These are phyloP conservation scores for Jamesozyma rosinii DNA, from an alignment of 805 yeast genomes.

Conservation along the genomic window DNA sequence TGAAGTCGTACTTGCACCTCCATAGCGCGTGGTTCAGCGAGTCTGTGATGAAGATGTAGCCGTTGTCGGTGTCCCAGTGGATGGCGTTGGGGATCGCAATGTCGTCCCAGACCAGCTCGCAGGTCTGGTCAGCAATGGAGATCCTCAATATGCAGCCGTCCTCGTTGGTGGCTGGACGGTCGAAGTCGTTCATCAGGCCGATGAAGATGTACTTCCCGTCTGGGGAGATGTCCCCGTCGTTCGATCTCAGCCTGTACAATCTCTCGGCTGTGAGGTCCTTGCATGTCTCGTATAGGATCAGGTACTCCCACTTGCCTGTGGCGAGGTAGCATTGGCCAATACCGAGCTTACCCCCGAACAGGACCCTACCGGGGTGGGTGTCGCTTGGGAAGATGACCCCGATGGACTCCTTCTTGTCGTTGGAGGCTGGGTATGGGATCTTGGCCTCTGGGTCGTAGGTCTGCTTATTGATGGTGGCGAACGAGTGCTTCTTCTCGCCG, in stretches of 20 bases:
- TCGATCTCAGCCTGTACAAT: conserved; percentile 44
- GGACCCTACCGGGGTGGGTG: conserved; percentile 36
- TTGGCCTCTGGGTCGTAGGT: conserved; percentile 4
- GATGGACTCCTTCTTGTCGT: conserved; percentile 33
- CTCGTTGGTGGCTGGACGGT: conserved; percentile 28
- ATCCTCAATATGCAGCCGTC: conserved; percentile 47
- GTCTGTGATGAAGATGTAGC: conserved; percentile 43
- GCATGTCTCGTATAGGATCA: conserved; percentile 29
- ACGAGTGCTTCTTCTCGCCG: conserved; percentile 30
- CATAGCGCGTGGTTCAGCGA: conserved; percentile 41
- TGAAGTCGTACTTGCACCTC: conserved; percentile 27
- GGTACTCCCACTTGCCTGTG: conserved; percentile 32
- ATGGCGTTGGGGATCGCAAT: conserved; percentile 65
- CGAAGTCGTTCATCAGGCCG: conserved; percentile 68
- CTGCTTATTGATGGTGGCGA: neutral
- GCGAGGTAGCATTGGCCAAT: conserved; percentile 45
- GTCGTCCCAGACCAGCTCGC: conserved; percentile 30
- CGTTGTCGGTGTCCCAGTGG: conserved; percentile 38
- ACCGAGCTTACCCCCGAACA: conserved; percentile 60
- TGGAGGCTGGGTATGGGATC: conserved; percentile 8
- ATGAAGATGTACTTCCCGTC: conserved; percentile 62
- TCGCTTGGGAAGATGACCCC: conserved; percentile 59
- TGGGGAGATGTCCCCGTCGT: conserved; percentile 76
- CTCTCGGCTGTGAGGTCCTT: conserved; percentile 27
- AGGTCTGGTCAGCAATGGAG: conserved; percentile 27